Evolutionary conservation across 2,329 filamentous ascomycete species (phyloP), one percentile per base, ranked within the genome.

Genomic region (Paecilomyces sp.): DNA sequence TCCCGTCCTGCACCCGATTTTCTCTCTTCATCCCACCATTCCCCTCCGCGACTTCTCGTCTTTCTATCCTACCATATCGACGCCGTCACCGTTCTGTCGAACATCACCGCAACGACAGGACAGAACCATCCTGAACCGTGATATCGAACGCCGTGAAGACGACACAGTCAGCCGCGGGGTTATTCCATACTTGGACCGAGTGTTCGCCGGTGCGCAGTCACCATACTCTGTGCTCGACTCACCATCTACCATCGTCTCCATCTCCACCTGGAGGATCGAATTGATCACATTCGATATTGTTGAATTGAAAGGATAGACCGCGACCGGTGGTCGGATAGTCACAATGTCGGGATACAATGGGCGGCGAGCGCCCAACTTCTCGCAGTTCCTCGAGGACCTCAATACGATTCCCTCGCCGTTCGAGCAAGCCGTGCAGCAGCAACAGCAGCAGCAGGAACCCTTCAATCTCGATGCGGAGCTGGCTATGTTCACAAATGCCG

Each of bases 301-400:
- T 30, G 55, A 52, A 57, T 58, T 18, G 15, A 34, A 54, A 15
- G 22, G 3, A 33, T 4, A 25, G 9, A 25, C 50, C 6, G 13
- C 53, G 3, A 47, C n/a, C 15, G 18, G 53, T 18, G 53, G 47
- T 18, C 11, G 22, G 33, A 41, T 50, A 34, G 56, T 55, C 66
- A 69, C 58, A 69, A 92, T 92, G 89, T 86, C 90, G 74, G 83
- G 81, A 73, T 92, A 86, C 83, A 87, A 83, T 75, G 88, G 87
- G 71, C 88, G 91, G 63, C 87, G 89, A 71, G 89, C 85, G 68
- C 88, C 90, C 70, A 96, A 96, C 75, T 90, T 96, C 77, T 92
- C 91, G 71, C 88, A 92, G 71, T 96, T 94, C 79, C 83, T 97
- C 65, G 88, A 90, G 69, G 89, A 92, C 67, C 82, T 97, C 69